Percentiles rank a stretch among this genome's conserved stretches.
Conservation (phyloP, 2,329 filamentous ascomycete genomes). For the Xylariaceae sp. region DNA sequence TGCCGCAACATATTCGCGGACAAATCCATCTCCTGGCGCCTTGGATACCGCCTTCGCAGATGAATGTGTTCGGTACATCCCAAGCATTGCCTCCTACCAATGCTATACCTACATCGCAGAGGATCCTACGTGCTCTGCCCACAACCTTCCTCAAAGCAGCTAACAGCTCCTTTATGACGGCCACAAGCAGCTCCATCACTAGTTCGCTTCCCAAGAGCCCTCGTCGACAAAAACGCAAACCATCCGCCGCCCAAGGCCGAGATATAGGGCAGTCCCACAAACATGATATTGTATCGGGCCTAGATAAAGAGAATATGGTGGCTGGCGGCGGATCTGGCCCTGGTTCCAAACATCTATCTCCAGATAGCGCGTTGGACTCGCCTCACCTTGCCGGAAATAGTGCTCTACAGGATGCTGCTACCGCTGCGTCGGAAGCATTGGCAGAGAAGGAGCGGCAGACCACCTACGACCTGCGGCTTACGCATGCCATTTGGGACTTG, state of each 20-base stretch:
- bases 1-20: conserved; percentile 92
- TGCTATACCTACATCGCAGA: conserved; percentile 84
- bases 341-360: conserved; percentile 25
- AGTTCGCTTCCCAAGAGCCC: conserved; percentile 66
- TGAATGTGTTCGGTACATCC: conserved; percentile 70
- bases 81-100: conserved; percentile 73
- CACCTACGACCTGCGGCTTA: conserved; percentile 78
- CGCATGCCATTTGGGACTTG: conserved; percentile 89
- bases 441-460: conserved; percentile 66
- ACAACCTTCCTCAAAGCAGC: conserved; percentile 89
- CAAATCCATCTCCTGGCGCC: conserved; percentile 91
- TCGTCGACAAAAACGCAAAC: conserved; percentile 55
- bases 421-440: conserved; percentile 54
- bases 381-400: conserved; percentile 23
- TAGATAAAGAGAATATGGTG: conserved; percentile 48
- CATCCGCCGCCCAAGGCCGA: conserved; percentile 29
- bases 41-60: conserved; percentile 94
- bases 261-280: conserved; percentile 30
- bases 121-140: conserved; percentile 82
- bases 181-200: conserved; percentile 80
- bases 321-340: conserved; percentile 28
- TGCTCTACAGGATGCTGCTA: conserved; percentile 29
- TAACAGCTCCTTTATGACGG: conserved; percentile 91
- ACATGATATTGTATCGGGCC: conserved; percentile 33
- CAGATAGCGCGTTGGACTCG: conserved; percentile 45